phyloP scores from a whole-genome alignment of 2,329 filamentous ascomycete species.

The Emydomyces testavorans region DNA sequence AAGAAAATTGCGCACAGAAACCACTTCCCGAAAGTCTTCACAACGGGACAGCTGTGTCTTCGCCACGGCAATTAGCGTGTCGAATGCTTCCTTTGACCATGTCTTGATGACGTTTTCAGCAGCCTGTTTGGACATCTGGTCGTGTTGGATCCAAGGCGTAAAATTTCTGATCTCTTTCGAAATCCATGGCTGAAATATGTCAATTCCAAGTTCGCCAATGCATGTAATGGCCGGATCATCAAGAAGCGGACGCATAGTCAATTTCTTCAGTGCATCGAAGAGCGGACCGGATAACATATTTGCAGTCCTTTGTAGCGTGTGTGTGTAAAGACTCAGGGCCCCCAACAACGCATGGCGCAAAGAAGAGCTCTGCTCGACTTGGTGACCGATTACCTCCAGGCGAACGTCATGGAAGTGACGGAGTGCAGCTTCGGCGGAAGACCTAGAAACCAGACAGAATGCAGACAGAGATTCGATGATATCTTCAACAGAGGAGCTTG shows the following conservation, averaged over 20 bases:
- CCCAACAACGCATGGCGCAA: constrained; percentile 45
- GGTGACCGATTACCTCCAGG: constrained; percentile 53
- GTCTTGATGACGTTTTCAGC: constrained; percentile 49
- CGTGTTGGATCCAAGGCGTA: constrained; percentile 74
- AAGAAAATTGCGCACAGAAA: constrained; percentile 57
- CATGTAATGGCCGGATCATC: constrained; percentile 55
- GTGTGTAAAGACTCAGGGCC: constrained; percentile 61
- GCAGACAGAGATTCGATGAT: constrained; percentile 67
- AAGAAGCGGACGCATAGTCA: constrained; percentile 62
- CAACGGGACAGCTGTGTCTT: constrained; percentile 48
- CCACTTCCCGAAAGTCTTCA: constrained; percentile 55
- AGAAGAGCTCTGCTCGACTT: constrained; percentile 42
- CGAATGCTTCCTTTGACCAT: constrained; percentile 54
- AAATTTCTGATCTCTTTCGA: constrained; percentile 73
- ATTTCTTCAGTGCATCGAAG: constrained; percentile 52
- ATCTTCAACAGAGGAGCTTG: constrained; percentile 33
- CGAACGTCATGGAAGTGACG: constrained; percentile 66
- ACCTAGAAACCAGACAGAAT: constrained; percentile 70
- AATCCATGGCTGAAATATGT: constrained; percentile 69
- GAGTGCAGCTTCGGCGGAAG: constrained; percentile 66
- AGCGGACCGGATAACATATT: constrained; percentile 61
- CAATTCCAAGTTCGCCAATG: constrained; percentile 61
- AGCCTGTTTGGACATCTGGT: constrained; percentile 54
- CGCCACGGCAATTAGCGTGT: constrained; percentile 51
- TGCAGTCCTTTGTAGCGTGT: constrained; percentile 67